A percentile compares a stretch with the other conserved stretches of the same genome.
Conservation (phyloP, 768 basidiomycete genomes). For the Lentinula lateritia region DNA sequence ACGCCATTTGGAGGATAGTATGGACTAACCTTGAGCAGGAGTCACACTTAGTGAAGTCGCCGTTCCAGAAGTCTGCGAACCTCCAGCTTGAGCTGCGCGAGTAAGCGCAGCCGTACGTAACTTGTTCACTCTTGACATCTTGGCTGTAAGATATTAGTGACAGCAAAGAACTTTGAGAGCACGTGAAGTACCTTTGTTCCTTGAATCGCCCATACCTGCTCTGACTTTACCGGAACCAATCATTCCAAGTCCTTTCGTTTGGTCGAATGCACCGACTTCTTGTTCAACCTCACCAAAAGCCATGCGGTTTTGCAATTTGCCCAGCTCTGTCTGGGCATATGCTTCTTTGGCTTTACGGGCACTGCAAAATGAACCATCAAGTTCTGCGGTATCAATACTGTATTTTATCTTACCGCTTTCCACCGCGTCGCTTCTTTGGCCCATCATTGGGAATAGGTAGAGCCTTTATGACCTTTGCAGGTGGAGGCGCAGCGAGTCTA, state of each 20-base stretch:
- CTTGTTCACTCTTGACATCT: constrained; percentile 93
- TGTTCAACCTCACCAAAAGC: constrained; percentile 92
- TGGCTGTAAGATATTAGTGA: constrained; percentile 48
- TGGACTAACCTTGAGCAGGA: constrained; percentile 78
- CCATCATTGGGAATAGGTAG: constrained; percentile 93
- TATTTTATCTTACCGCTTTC: constrained; percentile 64
- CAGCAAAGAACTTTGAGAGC: constrained; percentile 5
- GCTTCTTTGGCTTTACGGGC: constrained; percentile 99
- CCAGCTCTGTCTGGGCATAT: constrained; percentile 92
- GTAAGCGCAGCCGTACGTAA: constrained; percentile 82
- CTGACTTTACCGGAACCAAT: constrained; percentile 92
- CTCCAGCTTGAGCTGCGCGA: constrained; percentile 53
- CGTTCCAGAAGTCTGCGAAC: constrained; percentile 62
- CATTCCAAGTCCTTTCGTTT: constrained; percentile 98
- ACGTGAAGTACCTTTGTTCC: constrained; percentile 70
- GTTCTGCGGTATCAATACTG: background rate
- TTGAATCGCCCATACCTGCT: constrained; percentile 80
- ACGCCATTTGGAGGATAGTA: constrained; percentile 4
- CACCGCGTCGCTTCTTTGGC: constrained; percentile 92
- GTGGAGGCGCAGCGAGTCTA: constrained; percentile 88
- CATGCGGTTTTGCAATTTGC: constrained; percentile 97
- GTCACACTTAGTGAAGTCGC: constrained; percentile 92
- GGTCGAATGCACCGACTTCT: constrained; percentile 94
- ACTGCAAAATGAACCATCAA: constrained; percentile 31
- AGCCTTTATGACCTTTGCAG: constrained; percentile 88